Evolutionary conservation across 2,329 filamentous ascomycete genomes (phyloP), one percentile per base, ranked within the genome.

Genomic region (Moelleriella libera): DNA sequence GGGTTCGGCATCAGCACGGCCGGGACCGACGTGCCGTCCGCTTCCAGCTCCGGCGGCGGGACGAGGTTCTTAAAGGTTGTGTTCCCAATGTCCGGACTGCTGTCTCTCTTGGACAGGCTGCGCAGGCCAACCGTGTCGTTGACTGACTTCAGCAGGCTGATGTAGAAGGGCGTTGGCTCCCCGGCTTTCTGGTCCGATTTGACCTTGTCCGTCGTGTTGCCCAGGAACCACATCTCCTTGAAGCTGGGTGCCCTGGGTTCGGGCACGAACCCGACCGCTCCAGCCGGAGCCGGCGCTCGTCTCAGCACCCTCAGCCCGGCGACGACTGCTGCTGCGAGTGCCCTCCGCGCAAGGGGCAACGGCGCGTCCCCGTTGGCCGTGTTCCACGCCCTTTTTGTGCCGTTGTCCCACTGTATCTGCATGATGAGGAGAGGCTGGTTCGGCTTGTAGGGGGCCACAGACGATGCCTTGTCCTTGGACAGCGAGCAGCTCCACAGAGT

Each of bases 91-190:
- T 46, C 45, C 5, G 48, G 45, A 29, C 51, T 50, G 30, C 45
- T 45, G 14, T 52, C 53, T 31, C 60, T 53, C 43, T 55, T 58
- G 28, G 39, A 48, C 8, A 65, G 48, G n/a, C 51, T 51, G 9
- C 58, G 52, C 4, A 50, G 50, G 1, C 59, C 56, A 8, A 61
- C 53, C 12, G 61, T 58, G 32, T 62, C 57, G 44, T 69, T 64
- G 12, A 63, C 51, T 0, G 74, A 70, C 4, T 68, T 62, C 9
- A 88, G 66, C 47, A 94, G 72, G 30, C 81, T 87, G 54, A 95
- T 84, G 62, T 83, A 94, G 63, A 96, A 94, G 0, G 90, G 89
- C 0, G 90, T 94, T 7, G 82, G 75, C 65, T 95, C 89, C 53
- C 89, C 89, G 1, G 82, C 81, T 62, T 90, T 95, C 4, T 81